Base-by-base conservation (phyloP, 345 rosid genomes). In the Durio zibethinus region DNA sequence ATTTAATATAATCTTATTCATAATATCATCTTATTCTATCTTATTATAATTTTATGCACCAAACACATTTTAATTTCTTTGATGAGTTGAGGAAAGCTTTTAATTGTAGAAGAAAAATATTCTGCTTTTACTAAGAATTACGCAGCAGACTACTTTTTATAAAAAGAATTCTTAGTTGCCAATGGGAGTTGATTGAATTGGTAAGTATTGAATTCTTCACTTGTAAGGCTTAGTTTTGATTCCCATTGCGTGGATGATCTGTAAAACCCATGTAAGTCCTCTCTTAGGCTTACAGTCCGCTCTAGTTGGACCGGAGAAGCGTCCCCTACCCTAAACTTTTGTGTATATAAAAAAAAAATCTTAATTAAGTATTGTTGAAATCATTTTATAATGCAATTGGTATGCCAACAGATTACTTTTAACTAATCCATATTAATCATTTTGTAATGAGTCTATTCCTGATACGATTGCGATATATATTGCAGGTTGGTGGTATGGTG, bases 401-500 rank as follows among this genome's bases (percentile, higher is more conserved):
- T 45, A 48, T 69, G 56, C 56, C 35, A 4, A 5, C 10, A 40
- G 12, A 8, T 69, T 23, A 31, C 31, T 40, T 16, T 69, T 69
- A 21, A 31, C 25, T 21, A 29, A 23, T 69, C 21, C 15, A 45
- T 40, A 23, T 45, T 43, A 69, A 42, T 69, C n/a, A 15, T 31
- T 38, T 60, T 70, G 43, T 56, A 40, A 27, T 45, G 35, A 54
- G 66, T 64, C 23, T 53, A 35, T 33, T 36, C 10, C 27, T 65
- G 45, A 65, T 8, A 65, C 31, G 38, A 31, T 62, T 61, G 5
- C 4, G 16, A 42, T 80, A 73, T 75, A 29, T 61, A 42, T 45
- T 81, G 82, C 89, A 95, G 98, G 99, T 73, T 95, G 99, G 99
- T 95, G 99, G 99, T 95, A 91, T 80, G 91, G 96, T 78, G 82